Percentiles rank a stretch among this genome's conserved stretches.
Conservation (phyloP, 208 protist genomes). For the Wallacemonas sp. region DNA sequence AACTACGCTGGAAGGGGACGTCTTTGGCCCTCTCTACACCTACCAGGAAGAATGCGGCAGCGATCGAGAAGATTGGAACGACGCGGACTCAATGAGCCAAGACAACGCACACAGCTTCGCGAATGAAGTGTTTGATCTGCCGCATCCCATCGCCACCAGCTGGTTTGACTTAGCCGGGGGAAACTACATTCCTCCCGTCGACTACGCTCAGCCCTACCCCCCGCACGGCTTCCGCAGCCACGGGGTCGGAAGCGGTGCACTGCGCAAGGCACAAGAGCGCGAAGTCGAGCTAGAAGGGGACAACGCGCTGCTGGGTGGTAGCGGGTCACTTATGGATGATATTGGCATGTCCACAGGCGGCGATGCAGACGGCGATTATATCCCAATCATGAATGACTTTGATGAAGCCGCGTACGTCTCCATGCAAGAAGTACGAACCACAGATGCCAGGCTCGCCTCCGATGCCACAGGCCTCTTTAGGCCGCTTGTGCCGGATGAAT, state of each 20-base stretch:
- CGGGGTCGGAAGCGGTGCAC: not conserved
- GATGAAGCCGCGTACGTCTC: slow-evolving; percentile 30
- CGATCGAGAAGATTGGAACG: slow-evolving; percentile 34
- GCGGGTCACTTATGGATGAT: too few relatives aligned
- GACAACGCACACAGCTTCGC: too few relatives aligned
- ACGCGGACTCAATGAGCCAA: too few relatives aligned
- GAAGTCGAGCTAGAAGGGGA: not conserved
- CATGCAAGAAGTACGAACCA: slow-evolving; percentile 8
- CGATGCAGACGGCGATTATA: slow-evolving; percentile 6
- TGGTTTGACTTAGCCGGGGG: slow-evolving; percentile 1
- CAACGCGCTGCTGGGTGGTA: too few relatives aligned
- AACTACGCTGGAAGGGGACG: slow-evolving; percentile 31
- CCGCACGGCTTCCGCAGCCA: not conserved
- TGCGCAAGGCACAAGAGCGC: not conserved
- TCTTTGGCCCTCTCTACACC: slow-evolving; percentile 51
- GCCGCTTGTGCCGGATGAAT: not conserved
- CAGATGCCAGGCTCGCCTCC: not conserved
- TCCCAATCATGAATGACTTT: slow-evolving; percentile 24
- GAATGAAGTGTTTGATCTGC: not conserved
- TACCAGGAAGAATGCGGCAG: slow-evolving; percentile 60
- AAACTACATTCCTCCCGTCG: slow-evolving; percentile 12
- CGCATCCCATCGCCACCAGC: not conserved
- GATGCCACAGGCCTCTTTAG: slow-evolving; percentile 12
- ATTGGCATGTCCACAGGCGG: not conserved
- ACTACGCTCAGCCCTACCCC: not conserved